phyloP scores from a whole-genome alignment of 1,139 yeast species.

The Pichia sp. region DNA sequence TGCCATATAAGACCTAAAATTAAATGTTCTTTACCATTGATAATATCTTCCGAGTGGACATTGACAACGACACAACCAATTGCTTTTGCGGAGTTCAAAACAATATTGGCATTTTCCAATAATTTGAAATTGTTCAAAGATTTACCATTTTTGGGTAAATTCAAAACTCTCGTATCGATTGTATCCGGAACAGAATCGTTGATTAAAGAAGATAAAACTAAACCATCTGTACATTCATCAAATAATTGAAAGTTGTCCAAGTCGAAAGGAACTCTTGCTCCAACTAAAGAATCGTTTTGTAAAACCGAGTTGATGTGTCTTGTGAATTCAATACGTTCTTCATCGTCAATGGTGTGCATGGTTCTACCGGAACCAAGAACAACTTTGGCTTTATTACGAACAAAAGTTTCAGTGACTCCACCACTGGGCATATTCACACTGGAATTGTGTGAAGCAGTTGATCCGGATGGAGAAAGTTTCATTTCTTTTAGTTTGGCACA shows the following conservation, averaged over 20 bases:
- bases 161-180: slow-evolving; percentile 94
- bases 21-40: slow-evolving; percentile 94
- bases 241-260: slow-evolving; percentile 91
- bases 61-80: slow-evolving; percentile 97
- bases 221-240: slow-evolving; percentile 95
- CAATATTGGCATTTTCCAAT: slow-evolving; percentile 95
- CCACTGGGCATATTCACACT: slow-evolving; percentile 7
- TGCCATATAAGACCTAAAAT: slow-evolving; percentile 97
- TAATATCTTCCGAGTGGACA: slow-evolving; percentile 94
- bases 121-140: slow-evolving; percentile 89
- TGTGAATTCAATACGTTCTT: slow-evolving; percentile 92
- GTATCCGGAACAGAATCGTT: slow-evolving; percentile 98
- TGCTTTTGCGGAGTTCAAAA: slow-evolving; percentile 96
- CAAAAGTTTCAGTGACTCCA: slow-evolving; percentile 30
- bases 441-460: slow-evolving; percentile 19
- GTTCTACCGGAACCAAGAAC: slow-evolving; percentile 79
- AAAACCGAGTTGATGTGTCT: slow-evolving; percentile 90
- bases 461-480: slow-evolving; percentile 1
- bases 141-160: slow-evolving; percentile 75
- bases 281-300: slow-evolving; percentile 84
- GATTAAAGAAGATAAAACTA: slow-evolving; percentile 85
- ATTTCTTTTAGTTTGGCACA: slow-evolving; percentile 51
- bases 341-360: slow-evolving; percentile 96
- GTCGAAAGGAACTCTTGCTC: slow-evolving; percentile 82
- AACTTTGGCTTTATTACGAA: slow-evolving; percentile 53